Percentiles rank a stretch among this genome's conserved stretches.
phyloP scores from a whole-genome alignment of 306 rosid species.

The Medicago arabica region DNA sequence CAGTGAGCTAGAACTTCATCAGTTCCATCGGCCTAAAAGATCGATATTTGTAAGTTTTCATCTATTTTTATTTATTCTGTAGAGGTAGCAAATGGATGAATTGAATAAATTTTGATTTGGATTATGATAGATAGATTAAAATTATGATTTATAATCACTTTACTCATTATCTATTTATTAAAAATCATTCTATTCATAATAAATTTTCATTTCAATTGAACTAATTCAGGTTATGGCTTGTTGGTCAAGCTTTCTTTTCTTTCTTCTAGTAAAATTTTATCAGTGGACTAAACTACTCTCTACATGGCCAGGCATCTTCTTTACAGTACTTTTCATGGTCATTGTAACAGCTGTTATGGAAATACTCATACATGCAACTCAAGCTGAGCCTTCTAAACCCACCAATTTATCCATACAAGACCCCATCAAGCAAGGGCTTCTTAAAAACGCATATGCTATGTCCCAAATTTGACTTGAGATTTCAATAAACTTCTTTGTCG shows the following conservation, averaged over 20 bases:
- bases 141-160: too few species aligned
- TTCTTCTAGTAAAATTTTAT: constrained; percentile 44
- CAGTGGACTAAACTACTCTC: constrained; percentile 62
- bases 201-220: neutral
- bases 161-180: neutral
- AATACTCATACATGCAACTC: constrained; percentile 67
- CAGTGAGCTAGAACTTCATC: constrained; percentile 59
- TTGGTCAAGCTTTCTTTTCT: constrained; percentile 63
- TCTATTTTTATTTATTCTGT: neutral
- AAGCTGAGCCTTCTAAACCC: constrained; percentile 59
- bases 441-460: too few species aligned
- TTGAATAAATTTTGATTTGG: too few species aligned
- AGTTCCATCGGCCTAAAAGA: constrained; percentile 61
- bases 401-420: constrained; percentile 49
- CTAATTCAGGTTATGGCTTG: constrained; percentile 50
- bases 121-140: neutral
- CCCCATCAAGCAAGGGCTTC: constrained; percentile 54
- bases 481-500: too few species aligned
- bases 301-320: constrained; percentile 73
- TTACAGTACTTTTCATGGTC: constrained; percentile 51
- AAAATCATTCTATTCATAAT: too few species aligned
- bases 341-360: constrained; percentile 65
- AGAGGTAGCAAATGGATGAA: too few species aligned
- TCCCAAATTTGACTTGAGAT: too few species aligned
- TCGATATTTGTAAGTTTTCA: constrained; percentile 60